Base-by-base conservation (phyloP, 2,329 filamentous ascomycete species). In the Fusarium armeniacum region DNA sequence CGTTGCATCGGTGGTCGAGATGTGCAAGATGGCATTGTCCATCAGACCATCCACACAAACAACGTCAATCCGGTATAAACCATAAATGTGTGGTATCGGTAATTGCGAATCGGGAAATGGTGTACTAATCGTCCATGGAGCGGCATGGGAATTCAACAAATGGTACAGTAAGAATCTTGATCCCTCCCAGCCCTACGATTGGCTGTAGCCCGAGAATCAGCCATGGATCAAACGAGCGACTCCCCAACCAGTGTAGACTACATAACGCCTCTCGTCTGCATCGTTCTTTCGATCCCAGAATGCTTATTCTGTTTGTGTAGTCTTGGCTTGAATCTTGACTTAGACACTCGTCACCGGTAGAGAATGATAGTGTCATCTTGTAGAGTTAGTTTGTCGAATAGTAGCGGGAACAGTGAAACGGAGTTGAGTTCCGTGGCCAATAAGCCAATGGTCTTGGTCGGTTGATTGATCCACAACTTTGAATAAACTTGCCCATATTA, bases 101-200 rank as follows among this genome's bases (percentile, higher is more conserved):
- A 45, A 46, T 59, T 49, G 49, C 41, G 46, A 58, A 54, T 56
- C 43, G 33, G 45, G 52, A 62, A 41, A 36, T 58, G 47, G 51
- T 49, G 55, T 36, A 56, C 35, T 54, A 67, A 72, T 73, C 52
- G 54, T 54, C 62, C 61, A 69, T 67, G 30, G 28, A 57, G 35
- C 20, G 61, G 47, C 43, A 74, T 74, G 72, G 72, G 70, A 75
- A 72, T 75, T 72, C 41, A 45, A 36, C 47, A 44, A 32, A 28
- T 53, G 55, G 54, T 20, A 20, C 20, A 20, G 20, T 46, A 58
- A 56, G 60, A 73, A 72, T 72, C 72, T 73, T 69, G 70, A 74
- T 75, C 46, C 58, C 57, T 62, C 30, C 38, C 52, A 58, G 61
- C 28, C 36, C 28, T 52, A 28, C 45, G 44, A 65, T 62, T 62